Evolutionary conservation across 768 basidiomycete genomes (phyloP).

Genomic region (Hysterangium stoloniferum): DNA sequence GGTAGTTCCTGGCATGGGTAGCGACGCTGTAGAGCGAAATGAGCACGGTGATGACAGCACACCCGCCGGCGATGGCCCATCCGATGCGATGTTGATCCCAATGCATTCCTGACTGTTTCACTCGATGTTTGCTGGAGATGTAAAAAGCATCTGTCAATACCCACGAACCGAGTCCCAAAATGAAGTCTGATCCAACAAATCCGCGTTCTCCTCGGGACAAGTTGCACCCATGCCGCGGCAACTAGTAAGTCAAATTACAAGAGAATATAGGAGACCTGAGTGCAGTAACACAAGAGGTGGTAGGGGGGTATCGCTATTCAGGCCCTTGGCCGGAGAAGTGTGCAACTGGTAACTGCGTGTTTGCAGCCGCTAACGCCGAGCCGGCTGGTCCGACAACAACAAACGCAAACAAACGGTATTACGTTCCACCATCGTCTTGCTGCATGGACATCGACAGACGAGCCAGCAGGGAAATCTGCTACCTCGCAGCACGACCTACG

Average conservation of each 20-base stretch:
- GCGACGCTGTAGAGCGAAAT: conserved; percentile 16
- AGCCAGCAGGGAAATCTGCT: too few relatives aligned
- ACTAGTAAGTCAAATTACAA: background rate
- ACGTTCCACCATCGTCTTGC: too few relatives aligned
- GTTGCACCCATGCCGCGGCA: conserved; percentile 5
- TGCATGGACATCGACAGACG: too few relatives aligned
- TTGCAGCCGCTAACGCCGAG: too few relatives aligned
- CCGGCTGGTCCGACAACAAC: too few relatives aligned
- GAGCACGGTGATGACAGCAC: conserved; percentile 32
- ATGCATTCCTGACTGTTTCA: conserved; percentile 4
- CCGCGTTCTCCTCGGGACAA: conserved; percentile 48
- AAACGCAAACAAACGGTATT: too few relatives aligned
- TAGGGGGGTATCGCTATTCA: background rate
- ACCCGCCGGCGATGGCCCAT: conserved; percentile 64
- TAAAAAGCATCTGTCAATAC: conserved; percentile 40
- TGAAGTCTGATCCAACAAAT: conserved; percentile 44
- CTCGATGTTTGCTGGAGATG: background rate
- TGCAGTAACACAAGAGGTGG: background rate
- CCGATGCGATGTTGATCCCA: conserved; percentile 48
- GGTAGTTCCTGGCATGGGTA: conserved; percentile 45
- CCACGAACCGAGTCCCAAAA: conserved; percentile 52
- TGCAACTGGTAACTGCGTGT: too few relatives aligned
- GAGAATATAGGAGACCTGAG: background rate
- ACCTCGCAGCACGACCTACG: too few relatives aligned
- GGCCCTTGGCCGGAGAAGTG: too few relatives aligned